Conservation (phyloP, 257 asterid genomes). For the Solanum sitiens region DNA sequence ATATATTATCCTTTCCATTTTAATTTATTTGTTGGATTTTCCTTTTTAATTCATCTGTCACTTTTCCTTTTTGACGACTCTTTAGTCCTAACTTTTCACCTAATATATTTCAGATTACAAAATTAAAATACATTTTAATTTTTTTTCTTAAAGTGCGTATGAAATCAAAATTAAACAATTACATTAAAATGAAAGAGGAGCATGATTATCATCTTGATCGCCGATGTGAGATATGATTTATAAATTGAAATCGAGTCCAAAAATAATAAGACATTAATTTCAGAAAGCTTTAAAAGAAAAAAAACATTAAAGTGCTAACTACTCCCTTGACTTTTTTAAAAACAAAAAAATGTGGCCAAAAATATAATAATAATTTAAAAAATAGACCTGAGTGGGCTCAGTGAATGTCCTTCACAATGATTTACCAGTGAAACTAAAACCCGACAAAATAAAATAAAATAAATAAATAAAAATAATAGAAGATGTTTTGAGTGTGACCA, state of each 20-base stretch:
- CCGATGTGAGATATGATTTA: neutral
- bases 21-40: no score
- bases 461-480: neutral
- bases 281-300: neutral
- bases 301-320: neutral
- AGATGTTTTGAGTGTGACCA: neutral
- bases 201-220: neutral
- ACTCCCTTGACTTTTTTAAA: neutral
- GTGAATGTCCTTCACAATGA: neutral
- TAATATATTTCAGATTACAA: neutral
- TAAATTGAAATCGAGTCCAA: neutral
- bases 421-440: neutral
- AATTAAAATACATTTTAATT: no score
- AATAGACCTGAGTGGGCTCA: neutral
- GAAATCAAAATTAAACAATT: neutral
- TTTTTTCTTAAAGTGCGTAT: neutral
- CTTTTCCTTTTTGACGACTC: no score
- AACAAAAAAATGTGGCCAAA: neutral
- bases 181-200: neutral
- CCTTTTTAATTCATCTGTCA: neutral
- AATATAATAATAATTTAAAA: neutral
- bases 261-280: neutral
- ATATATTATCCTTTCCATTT: no score
- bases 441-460: neutral
- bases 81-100: neutral